Conservation (phyloP, 2,329 filamentous ascomycete genomes). For the Parastagonospora avenae region DNA sequence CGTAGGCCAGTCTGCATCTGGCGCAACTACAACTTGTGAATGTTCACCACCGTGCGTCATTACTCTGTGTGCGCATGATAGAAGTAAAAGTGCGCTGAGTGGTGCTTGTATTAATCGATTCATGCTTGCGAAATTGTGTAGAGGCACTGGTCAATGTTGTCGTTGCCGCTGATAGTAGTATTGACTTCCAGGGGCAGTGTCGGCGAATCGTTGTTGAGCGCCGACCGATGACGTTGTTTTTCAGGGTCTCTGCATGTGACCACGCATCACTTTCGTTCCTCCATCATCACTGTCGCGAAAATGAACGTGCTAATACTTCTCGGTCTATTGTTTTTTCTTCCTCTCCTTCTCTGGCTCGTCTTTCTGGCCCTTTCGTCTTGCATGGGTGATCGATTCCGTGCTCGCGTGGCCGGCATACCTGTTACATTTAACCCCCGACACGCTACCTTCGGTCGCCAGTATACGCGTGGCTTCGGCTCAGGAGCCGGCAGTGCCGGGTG, state of each 20-base stretch:
- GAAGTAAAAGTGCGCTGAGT: constrained; percentile 30
- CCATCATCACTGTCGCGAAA: constrained; percentile 11
- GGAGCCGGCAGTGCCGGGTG: constrained; percentile 60
- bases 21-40: constrained; percentile 49
- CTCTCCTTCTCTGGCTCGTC: constrained; percentile 48
- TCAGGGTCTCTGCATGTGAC: constrained; percentile 25
- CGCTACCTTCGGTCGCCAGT: constrained; percentile 60
- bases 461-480: constrained; percentile 61
- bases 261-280: constrained; percentile 16
- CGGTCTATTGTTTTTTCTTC: constrained; percentile 40
- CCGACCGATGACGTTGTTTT: constrained; percentile 22
- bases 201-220: constrained; percentile 8
- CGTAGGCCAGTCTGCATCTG: constrained; percentile 56
- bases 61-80: constrained; percentile 33
- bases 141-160: constrained; percentile 3
- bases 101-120: constrained; percentile 25
- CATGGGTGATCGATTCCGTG: constrained; percentile 59
- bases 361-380: constrained; percentile 62
- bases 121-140: constrained; percentile 22
- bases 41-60: constrained; percentile 47
- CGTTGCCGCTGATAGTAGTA: constrained; percentile 4
- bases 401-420: constrained; percentile 45
- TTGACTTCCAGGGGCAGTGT: constrained; percentile 16
- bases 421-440: constrained; percentile 49
- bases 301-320: constrained; percentile 45